Percentiles rank a stretch among this genome's conserved stretches.
phyloP scores from a whole-genome alignment of 2,329 filamentous ascomycete genomes.

The Ambrosiella xylebori region DNA sequence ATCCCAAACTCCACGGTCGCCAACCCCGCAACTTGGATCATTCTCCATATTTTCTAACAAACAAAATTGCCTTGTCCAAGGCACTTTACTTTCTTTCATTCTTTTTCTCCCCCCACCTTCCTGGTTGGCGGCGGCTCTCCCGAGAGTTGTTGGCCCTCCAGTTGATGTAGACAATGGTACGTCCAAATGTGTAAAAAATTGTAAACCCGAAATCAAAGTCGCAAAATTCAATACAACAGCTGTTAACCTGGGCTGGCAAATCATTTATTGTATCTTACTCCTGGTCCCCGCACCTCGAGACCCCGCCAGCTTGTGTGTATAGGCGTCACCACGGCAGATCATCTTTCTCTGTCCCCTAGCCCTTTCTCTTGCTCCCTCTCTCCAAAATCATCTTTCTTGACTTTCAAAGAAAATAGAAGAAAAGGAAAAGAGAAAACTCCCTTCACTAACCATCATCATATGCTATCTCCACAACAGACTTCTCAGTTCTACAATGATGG shows the following conservation, averaged over 20 bases:
- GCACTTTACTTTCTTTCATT: neutral
- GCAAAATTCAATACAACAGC: no score
- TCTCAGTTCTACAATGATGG: conserved; percentile 38
- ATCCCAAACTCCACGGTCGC: no score
- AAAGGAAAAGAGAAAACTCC: neutral
- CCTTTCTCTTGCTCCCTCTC: neutral
- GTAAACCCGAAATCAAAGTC: no score
- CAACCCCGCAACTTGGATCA: no score
- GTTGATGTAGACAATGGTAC: conserved; percentile 13
- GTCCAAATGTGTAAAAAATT: neutral
- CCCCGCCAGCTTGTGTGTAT: no score
- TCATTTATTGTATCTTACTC: no score
- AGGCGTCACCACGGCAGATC: neutral
- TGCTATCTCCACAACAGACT: conserved; percentile 23
- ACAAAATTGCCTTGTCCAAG: neutral
- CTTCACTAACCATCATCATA: neutral
- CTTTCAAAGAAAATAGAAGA: neutral
- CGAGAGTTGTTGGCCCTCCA: conserved; percentile 12
- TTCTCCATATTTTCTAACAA: no score
- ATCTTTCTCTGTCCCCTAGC: neutral
- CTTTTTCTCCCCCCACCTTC: neutral
- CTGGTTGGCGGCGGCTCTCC: conserved; percentile 7
- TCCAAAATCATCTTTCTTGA: neutral
- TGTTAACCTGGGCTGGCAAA: no score
- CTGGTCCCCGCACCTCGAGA: no score